A percentile compares a stretch with the other conserved stretches of the same genome.
These are phyloP conservation scores for Sphagnum magellanicum DNA, from an alignment of 228 moss, liverwort and hornwort genomes.

Conservation along the genomic window DNA sequence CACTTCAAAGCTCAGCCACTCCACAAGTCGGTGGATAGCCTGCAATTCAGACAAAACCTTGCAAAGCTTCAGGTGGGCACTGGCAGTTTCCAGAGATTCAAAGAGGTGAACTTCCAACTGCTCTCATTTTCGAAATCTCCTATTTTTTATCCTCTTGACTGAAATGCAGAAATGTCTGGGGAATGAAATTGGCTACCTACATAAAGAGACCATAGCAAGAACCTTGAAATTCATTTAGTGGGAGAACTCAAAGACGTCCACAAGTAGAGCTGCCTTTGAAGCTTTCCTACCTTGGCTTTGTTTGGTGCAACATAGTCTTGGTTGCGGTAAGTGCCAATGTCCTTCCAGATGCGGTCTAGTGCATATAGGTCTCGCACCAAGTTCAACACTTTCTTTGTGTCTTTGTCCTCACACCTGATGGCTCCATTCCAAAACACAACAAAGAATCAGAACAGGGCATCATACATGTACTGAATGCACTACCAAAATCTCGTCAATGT, in stretches of 20 bases:
- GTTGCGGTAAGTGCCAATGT: slow-evolving; percentile 81
- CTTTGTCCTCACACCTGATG: slow-evolving; percentile 56
- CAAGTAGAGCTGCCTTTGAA: too few relatives aligned
- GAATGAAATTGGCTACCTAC: too few relatives aligned
- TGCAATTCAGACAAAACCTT: slow-evolving; percentile 7
- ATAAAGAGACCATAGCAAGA: too few relatives aligned
- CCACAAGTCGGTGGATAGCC: slow-evolving; percentile 80
- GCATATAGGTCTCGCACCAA: slow-evolving; percentile 74
- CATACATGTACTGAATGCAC: too few relatives aligned
- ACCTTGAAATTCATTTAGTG: too few relatives aligned
- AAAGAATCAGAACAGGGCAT: not conserved
- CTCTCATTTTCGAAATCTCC: not conserved
- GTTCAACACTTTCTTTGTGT: slow-evolving; percentile 46
- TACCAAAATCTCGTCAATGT: too few relatives aligned
- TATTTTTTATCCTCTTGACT: not conserved
- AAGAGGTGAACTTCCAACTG: not conserved
- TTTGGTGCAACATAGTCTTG: slow-evolving; percentile 82
- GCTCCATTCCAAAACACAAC: not conserved
- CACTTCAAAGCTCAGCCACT: slow-evolving; percentile 62
- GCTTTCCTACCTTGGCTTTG: slow-evolving; percentile 54
- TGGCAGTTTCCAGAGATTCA: not conserved
- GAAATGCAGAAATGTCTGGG: too few relatives aligned
- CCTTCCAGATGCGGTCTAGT: slow-evolving; percentile 83
- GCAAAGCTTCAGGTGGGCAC: not conserved
- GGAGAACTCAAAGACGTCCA: too few relatives aligned